Percentiles rank a stretch among this genome's conserved stretches.
These are phyloP conservation scores for Alternaria sp. DNA, from an alignment of 2,329 filamentous ascomycete species.

Conservation along the genomic window DNA sequence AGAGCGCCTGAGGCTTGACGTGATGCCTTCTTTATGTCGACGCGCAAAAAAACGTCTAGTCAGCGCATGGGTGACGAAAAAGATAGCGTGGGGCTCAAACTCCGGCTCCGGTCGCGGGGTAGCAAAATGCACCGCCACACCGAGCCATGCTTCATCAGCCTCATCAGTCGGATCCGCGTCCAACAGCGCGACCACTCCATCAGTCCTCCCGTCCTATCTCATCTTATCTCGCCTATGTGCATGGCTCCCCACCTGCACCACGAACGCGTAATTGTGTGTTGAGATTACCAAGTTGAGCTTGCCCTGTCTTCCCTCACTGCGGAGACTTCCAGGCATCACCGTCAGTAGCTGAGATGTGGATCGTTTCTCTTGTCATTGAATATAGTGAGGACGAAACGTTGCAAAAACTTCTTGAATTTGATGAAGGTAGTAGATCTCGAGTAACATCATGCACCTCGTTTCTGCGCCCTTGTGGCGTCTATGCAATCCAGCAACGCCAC, in stretches of 20 bases:
- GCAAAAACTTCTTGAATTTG: not conserved
- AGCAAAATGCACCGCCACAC: slow-evolving; percentile 13
- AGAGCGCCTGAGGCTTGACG: slow-evolving; percentile 20
- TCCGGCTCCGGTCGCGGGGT: slow-evolving; percentile 21
- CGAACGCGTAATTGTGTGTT: not conserved
- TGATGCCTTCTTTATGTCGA: slow-evolving; percentile 11
- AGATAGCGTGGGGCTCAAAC: slow-evolving; percentile 22
- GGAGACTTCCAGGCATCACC: slow-evolving; percentile 1
- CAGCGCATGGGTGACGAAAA: slow-evolving; percentile 16
- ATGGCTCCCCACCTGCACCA: not conserved
- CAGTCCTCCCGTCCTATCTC: not conserved
- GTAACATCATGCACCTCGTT: not conserved
- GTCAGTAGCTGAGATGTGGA: not conserved
- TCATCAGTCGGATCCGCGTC: not conserved
- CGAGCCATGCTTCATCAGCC: not conserved
- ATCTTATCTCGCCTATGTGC: not conserved
- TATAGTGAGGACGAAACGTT: not conserved
- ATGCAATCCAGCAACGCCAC: not conserved
- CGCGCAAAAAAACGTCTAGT: slow-evolving; percentile 17
- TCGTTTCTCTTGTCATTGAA: not conserved
- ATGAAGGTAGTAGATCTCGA: not conserved
- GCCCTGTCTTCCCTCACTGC: not conserved
- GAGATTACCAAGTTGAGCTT: no score
- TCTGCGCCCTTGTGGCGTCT: not conserved
- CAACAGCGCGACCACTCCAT: not conserved